Conservation (phyloP, 768 basidiomycete species). For the Pleurotus cornucopiae region DNA sequence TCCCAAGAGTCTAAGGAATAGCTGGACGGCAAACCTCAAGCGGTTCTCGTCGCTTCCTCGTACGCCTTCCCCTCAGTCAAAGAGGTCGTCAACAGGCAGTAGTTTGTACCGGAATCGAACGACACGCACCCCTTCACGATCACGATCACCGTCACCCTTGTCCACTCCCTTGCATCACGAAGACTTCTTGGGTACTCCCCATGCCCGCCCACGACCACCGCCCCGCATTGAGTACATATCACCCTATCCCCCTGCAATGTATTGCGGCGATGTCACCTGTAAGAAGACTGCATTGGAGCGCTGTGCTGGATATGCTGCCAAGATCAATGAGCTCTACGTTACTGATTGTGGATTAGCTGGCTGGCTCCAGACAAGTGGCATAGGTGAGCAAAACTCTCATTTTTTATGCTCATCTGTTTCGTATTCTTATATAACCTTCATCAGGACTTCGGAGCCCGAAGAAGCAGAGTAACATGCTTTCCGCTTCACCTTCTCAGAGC, state of each 20-base stretch:
- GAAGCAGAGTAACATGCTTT: constrained; percentile 15
- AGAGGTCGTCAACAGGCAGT: constrained; percentile 26
- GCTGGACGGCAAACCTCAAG: constrained; percentile 41
- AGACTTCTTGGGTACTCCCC: background rate
- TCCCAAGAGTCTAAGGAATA: constrained; percentile 45
- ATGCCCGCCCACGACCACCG: constrained; percentile 11
- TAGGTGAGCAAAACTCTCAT: constrained; percentile 38
- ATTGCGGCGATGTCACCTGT: constrained; percentile 57
- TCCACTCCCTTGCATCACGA: constrained; percentile 13
- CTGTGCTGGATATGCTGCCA: constrained; percentile 68
- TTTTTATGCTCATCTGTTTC: constrained; percentile 3
- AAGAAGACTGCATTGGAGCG: constrained; percentile 61
- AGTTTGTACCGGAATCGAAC: constrained; percentile 19
- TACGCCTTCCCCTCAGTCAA: constrained; percentile 57
- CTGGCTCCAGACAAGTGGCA: constrained; percentile 61
- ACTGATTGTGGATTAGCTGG: constrained; percentile 74
- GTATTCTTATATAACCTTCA: constrained; percentile 7
- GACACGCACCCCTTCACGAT: constrained; percentile 33
- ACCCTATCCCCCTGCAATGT: constrained; percentile 62
- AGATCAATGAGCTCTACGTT: constrained; percentile 77
- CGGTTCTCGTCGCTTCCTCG: constrained; percentile 60
- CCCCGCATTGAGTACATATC: constrained; percentile 26
- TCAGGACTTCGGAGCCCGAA: constrained; percentile 25
- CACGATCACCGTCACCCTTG: constrained; percentile 21
- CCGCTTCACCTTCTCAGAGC: constrained; percentile 34